Evolutionary conservation across 176 grass and related monocot genomes (phyloP).

Genomic region (Eragrostis nindensis): DNA sequence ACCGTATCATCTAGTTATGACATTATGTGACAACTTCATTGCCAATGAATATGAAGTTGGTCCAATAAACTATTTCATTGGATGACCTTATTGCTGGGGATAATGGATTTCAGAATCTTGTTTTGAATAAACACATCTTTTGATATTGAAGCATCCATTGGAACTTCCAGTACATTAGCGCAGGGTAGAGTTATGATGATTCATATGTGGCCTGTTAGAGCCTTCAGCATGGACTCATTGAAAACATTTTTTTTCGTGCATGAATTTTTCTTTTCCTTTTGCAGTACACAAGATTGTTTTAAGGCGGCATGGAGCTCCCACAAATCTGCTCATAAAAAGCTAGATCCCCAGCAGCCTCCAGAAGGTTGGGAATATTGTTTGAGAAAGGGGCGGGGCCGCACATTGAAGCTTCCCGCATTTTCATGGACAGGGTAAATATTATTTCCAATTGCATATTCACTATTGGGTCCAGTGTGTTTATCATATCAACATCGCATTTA

Average conservation of each 20-base stretch:
- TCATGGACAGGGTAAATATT: conserved; percentile 85
- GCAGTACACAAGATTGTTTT: conserved; percentile 91
- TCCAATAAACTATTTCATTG: neutral
- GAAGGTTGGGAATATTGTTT: conserved; percentile 90
- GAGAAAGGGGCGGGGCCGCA: conserved; percentile 68
- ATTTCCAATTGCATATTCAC: conserved; percentile 10
- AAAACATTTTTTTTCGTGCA: conserved; percentile 13
- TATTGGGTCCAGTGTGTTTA: conserved; percentile 26
- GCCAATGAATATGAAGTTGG: neutral
- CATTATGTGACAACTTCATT: neutral
- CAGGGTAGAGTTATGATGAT: conserved; percentile 26
- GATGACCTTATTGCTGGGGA: neutral
- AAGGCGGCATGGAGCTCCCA: conserved; percentile 87
- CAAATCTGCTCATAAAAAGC: conserved; percentile 78
- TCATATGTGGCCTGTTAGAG: neutral
- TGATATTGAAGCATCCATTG: conserved; percentile 1
- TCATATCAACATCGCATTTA: conserved; percentile 21
- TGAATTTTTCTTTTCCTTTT: neutral
- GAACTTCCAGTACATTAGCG: neutral
- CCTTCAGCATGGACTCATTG: neutral
- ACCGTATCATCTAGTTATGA: neutral
- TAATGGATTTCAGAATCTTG: neutral
- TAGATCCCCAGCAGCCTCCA: conserved; percentile 54
- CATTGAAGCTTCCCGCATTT: conserved; percentile 70
- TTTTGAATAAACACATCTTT: conserved; percentile 16